Percentiles rank a stretch among this genome's conserved stretches.
These are phyloP conservation scores for Thalia dealbata DNA, from an alignment of 176 grass and related monocot species.

Conservation along the genomic window DNA sequence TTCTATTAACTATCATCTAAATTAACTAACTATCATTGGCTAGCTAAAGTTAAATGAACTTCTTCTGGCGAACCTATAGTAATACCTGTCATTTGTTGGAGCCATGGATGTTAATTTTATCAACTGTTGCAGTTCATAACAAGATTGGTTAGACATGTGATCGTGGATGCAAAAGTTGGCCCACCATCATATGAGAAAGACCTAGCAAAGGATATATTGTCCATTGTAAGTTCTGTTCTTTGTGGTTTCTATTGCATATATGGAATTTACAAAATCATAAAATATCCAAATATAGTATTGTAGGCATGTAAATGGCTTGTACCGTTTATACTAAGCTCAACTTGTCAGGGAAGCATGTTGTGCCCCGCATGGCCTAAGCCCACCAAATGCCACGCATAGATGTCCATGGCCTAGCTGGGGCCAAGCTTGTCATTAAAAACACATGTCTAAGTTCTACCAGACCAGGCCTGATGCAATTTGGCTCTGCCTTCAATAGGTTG, in stretches of 20 bases:
- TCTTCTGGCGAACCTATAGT: background rate
- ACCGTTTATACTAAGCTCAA: too few species aligned
- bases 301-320: too few species aligned
- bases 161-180: slow-evolving; percentile 86
- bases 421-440: too few species aligned
- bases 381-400: too few species aligned
- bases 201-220: slow-evolving; percentile 55
- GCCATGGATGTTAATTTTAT: background rate
- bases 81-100: background rate
- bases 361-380: too few species aligned
- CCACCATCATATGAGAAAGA: slow-evolving; percentile 58
- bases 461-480: background rate
- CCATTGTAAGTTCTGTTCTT: slow-evolving; percentile 50
- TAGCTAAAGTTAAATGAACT: background rate
- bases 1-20: background rate
- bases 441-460: too few species aligned
- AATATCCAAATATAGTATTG: background rate
- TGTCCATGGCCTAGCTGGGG: too few species aligned
- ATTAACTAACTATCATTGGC: background rate
- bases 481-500: too few species aligned
- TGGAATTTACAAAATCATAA: background rate
- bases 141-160: slow-evolving; percentile 52
- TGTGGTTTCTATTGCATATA: background rate
- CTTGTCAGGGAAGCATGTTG: too few species aligned
- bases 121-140: slow-evolving; percentile 44